These are phyloP conservation scores for Nakaseomyces glabratus DNA, from an alignment of 1,139 yeast genomes.

Conservation along the genomic window DNA sequence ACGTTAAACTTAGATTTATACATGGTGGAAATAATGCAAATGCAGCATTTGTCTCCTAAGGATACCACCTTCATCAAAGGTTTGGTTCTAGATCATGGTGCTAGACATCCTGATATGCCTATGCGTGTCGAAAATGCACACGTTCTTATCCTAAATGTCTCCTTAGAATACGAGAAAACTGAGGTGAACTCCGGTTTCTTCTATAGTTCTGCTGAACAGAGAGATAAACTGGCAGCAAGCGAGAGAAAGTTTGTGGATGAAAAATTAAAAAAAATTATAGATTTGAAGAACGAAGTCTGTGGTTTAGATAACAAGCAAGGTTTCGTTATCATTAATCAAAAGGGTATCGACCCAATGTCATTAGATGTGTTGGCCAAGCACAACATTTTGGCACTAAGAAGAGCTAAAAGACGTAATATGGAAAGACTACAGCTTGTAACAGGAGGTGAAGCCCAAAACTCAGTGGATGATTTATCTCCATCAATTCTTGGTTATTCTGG, in stretches of 20 bases:
- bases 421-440: constrained; percentile 93
- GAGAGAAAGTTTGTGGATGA: constrained; percentile 95
- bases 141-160: constrained; percentile 82
- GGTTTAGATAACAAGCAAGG: constrained; percentile 65
- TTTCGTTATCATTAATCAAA: constrained; percentile 93
- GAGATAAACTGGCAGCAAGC: constrained; percentile 88
- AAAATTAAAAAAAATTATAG: constrained; percentile 82
- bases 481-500: constrained; percentile 86
- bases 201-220: constrained; percentile 90
- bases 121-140: constrained; percentile 73
- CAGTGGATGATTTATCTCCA: constrained; percentile 89
- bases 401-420: constrained; percentile 99
- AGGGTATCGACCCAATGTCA: constrained; percentile 98
- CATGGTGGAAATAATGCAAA: constrained; percentile 97
- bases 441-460: constrained; percentile 97
- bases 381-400: constrained; percentile 85
- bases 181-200: constrained; percentile 96
- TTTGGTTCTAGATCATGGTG: constrained; percentile 94
- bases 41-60: constrained; percentile 85
- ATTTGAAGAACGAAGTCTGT: constrained; percentile 85
- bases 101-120: constrained; percentile 99
- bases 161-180: constrained; percentile 93
- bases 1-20: constrained; percentile 67
- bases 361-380: constrained; percentile 89
- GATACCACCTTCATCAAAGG: constrained; percentile 84